Percentiles rank a stretch among this genome's conserved stretches.
Conservation (phyloP, 2,329 filamentous ascomycete species). For the Metarhizium anisopliae region DNA sequence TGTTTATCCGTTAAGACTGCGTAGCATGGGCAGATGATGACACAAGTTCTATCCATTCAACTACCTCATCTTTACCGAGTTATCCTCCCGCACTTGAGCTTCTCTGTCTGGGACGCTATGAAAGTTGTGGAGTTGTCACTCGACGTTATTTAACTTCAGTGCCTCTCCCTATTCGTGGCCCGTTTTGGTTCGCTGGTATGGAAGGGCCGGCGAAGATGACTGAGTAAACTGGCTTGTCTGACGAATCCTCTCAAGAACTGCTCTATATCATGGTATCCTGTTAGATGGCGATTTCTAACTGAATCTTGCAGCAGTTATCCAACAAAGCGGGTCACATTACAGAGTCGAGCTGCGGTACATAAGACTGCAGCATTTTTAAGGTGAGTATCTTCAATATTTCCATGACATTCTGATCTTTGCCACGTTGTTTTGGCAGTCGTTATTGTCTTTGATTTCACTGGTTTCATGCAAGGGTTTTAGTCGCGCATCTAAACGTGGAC, state of each 20-base stretch:
- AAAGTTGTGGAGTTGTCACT: conserved; percentile 65
- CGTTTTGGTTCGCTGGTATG: conserved; percentile 43
- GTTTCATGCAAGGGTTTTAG: background rate
- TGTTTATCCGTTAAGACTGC: background rate
- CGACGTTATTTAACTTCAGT: conserved; percentile 54
- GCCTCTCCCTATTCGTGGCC: conserved; percentile 32
- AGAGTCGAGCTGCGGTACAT: background rate
- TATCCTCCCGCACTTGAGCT: conserved; percentile 64
- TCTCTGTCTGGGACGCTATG: conserved; percentile 35
- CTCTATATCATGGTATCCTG: background rate
- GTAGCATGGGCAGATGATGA: conserved; percentile 23
- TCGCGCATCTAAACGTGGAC: too few relatives aligned
- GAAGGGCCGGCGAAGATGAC: conserved; percentile 50
- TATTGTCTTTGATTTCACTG: background rate
- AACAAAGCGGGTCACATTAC: too few relatives aligned
- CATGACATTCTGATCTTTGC: background rate
- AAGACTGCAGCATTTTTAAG: background rate
- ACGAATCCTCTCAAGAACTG: conserved; percentile 5
- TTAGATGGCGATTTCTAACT: background rate
- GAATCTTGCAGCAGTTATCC: background rate
- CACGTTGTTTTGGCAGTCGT: background rate
- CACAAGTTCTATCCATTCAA: conserved; percentile 67
- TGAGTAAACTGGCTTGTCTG: conserved; percentile 65
- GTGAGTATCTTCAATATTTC: background rate
- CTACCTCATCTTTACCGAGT: conserved; percentile 58